A percentile compares a stretch with the other conserved stretches of the same genome.
Conservation (phyloP, 139 green algal genomes). For the Haematococcus lacustris region DNA sequence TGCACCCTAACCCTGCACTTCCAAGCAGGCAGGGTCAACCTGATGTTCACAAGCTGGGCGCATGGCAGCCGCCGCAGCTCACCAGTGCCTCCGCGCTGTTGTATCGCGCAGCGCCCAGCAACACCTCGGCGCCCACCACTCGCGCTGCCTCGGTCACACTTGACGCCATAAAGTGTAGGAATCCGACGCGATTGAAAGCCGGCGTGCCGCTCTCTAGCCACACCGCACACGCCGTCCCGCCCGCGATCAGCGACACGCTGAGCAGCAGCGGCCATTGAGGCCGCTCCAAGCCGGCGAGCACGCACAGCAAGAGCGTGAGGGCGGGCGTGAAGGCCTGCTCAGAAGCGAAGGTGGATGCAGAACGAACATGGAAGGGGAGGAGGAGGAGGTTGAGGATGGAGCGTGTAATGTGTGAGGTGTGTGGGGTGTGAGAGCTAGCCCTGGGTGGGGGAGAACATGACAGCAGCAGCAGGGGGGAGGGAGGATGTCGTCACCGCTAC, state of each 20-base stretch:
- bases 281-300: conserved; percentile 39
- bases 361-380: too few species aligned
- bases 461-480: too few species aligned
- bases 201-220: conserved; percentile 38
- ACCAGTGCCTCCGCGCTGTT: conserved; percentile 45
- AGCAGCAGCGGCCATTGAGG: conserved; percentile 16
- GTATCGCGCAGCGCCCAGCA: conserved; percentile 12
- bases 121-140: conserved; percentile 46
- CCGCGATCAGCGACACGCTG: conserved; percentile 45
- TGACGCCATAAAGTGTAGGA: conserved; percentile 28
- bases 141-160: conserved; percentile 32
- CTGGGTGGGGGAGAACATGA: too few species aligned
- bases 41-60: too few species aligned
- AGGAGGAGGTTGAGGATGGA: too few species aligned
- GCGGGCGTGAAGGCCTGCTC: conserved; percentile 63
- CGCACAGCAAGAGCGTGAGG: conserved; percentile 53
- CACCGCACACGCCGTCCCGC: conserved; percentile 42
- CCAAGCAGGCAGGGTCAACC: too few species aligned
- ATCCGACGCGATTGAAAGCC: conserved; percentile 19
- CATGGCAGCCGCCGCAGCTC: too few species aligned
- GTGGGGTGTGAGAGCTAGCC: too few species aligned
- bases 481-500: too few species aligned
- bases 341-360: too few species aligned
- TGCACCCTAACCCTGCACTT: too few species aligned
- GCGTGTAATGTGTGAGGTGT: too few species aligned